A percentile compares a stretch with the other conserved stretches of the same genome.
Conservation (phyloP, 83 land plant species). For the Picea abies region DNA sequence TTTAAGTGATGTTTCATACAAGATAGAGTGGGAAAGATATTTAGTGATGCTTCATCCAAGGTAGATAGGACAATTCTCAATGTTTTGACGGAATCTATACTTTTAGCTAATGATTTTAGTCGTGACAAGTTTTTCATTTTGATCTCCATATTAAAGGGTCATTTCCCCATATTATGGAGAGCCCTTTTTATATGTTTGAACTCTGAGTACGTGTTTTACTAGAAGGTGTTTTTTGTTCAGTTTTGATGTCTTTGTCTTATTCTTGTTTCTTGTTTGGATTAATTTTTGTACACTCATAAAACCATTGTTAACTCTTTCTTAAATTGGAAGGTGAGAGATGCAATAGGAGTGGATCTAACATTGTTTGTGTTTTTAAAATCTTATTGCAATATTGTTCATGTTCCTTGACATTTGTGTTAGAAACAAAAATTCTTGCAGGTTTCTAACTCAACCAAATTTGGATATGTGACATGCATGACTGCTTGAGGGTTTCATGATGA, state of each 20-base stretch:
- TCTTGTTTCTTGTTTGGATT: background rate
- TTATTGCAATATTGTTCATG: conserved; percentile 97
- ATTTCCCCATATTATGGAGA: background rate
- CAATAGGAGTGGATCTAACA: conserved; percentile 96
- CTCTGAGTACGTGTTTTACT: background rate
- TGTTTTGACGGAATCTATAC: too few species aligned
- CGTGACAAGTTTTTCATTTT: too few species aligned
- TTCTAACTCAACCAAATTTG: conserved; percentile 23
- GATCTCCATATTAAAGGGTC: too few species aligned
- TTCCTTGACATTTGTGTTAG: conserved; percentile 99
- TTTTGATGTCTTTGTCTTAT: background rate
- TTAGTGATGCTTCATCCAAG: too few species aligned
- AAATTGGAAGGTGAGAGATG: conserved; percentile 89
- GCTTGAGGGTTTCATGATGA: conserved; percentile 21
- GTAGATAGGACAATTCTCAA: too few species aligned
- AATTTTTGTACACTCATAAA: background rate
- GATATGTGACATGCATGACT: conserved; percentile 13
- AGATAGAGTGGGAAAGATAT: too few species aligned
- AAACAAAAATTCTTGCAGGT: conserved; percentile 98
- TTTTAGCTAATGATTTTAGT: too few species aligned
- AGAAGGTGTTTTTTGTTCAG: background rate
- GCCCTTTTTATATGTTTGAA: too few species aligned
- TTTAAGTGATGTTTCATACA: too few species aligned
- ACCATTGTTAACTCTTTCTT: background rate
- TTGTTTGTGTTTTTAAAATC: conserved; percentile 92